phyloP scores from a whole-genome alignment of 2,329 filamentous ascomycete species.

The Aschersonia sp. region DNA sequence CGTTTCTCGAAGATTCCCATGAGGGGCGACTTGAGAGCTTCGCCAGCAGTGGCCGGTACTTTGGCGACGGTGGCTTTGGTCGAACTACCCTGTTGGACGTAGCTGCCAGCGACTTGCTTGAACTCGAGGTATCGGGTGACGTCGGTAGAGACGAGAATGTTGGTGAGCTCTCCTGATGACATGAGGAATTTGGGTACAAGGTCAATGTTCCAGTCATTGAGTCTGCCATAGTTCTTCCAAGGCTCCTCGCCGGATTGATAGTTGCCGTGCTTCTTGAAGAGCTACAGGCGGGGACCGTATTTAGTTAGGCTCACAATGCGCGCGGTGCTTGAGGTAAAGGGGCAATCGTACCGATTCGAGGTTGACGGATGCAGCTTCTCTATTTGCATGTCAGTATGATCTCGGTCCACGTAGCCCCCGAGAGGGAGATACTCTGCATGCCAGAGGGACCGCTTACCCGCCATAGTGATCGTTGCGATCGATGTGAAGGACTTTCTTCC shows the following conservation, averaged over 20 bases:
- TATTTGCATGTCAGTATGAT: conserved; percentile 2
- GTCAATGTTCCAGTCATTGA: conserved; percentile 99
- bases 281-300: conserved; percentile 32
- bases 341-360: conserved; percentile 62
- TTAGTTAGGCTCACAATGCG: background rate
- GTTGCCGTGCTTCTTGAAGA: conserved; percentile 95
- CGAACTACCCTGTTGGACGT: conserved; percentile 78
- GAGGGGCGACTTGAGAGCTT: conserved; percentile 81
- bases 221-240: conserved; percentile 93
- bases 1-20: conserved; percentile 99
- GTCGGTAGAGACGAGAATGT: conserved; percentile 94
- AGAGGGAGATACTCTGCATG: too few species aligned
- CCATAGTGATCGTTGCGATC: conserved; percentile 98
- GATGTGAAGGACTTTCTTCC: conserved; percentile 97
- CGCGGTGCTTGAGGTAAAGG: background rate
- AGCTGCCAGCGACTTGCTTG: conserved; percentile 90
- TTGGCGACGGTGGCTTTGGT: conserved; percentile 85
- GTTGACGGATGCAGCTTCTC: conserved; percentile 92
- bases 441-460: conserved; percentile 45
- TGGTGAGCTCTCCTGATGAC: conserved; percentile 95
- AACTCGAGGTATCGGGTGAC: conserved; percentile 82
- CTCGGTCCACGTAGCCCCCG: background rate
- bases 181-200: conserved; percentile 97
- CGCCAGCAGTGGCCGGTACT: conserved; percentile 82
- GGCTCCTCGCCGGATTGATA: conserved; percentile 66